Percentiles rank a stretch among this genome's conserved stretches.
Evolutionary conservation across 805 yeast species (phyloP).

Genomic region (Candida michaelii): DNA sequence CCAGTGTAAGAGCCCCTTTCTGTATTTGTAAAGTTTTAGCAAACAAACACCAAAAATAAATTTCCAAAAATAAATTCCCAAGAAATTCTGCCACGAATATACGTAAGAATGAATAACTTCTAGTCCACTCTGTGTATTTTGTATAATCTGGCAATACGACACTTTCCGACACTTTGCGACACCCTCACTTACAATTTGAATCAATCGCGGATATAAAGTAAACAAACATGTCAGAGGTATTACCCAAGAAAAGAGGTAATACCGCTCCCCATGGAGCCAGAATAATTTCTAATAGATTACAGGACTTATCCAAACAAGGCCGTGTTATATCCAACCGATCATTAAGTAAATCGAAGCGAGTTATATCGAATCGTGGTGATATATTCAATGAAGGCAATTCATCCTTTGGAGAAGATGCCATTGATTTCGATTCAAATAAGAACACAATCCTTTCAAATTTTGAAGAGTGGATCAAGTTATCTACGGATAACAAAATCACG

Average conservation of each 20-base stretch:
- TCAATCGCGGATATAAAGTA: slow-evolving; percentile 7
- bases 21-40: too few relatives aligned
- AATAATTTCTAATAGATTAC: slow-evolving; percentile 19
- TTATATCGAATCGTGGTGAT: slow-evolving; percentile 19
- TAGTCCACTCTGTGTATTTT: too few relatives aligned
- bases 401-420: slow-evolving; percentile 37
- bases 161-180: too few relatives aligned
- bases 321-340: slow-evolving; percentile 27
- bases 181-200: too few relatives aligned
- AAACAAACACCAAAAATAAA: too few relatives aligned
- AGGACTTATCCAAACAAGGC: slow-evolving; percentile 29
- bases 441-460: slow-evolving; percentile 44
- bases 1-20: too few relatives aligned
- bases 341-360: slow-evolving; percentile 19
- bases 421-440: slow-evolving; percentile 42
- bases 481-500: slow-evolving; percentile 50
- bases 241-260: slow-evolving; percentile 26
- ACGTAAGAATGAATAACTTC: too few relatives aligned
- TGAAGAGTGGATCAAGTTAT: slow-evolving; percentile 51
- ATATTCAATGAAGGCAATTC: slow-evolving; percentile 22
- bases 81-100: too few relatives aligned
- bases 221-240: slow-evolving; percentile 17
- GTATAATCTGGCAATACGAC: too few relatives aligned
- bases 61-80: too few relatives aligned
- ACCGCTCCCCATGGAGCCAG: slow-evolving; percentile 16